Evolutionary conservation across 345 rosid species (phyloP).

Genomic region (Populus ilicifolia): DNA sequence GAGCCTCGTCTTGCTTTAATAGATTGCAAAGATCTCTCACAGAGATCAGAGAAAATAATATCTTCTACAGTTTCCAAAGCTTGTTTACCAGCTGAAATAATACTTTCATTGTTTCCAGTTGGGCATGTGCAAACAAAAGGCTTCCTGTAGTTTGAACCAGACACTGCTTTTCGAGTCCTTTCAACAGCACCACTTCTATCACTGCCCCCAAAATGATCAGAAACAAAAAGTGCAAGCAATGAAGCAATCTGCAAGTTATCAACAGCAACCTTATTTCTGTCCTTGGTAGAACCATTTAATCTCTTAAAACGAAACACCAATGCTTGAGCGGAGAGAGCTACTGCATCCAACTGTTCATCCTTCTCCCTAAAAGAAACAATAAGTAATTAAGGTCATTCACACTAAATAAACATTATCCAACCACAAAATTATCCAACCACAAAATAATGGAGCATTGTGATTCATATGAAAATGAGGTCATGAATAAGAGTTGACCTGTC

Average conservation of each 20-base stretch:
- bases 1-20: slow-evolving; percentile 65
- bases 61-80: slow-evolving; percentile 42
- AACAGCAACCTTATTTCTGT: slow-evolving; percentile 29
- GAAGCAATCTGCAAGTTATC: slow-evolving; percentile 65
- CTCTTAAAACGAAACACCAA: slow-evolving; percentile 56
- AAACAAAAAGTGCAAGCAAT: slow-evolving; percentile 86
- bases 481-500: slow-evolving; percentile 58
- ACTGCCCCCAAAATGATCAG: slow-evolving; percentile 98
- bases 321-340: slow-evolving; percentile 63
- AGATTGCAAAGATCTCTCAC: slow-evolving; percentile 72
- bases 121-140: slow-evolving; percentile 93
- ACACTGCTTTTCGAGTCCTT: slow-evolving; percentile 65
- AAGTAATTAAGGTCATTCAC: not conserved
- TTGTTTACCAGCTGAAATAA: slow-evolving; percentile 34
- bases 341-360: slow-evolving; percentile 89
- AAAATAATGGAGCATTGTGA: not conserved
- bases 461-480: not conserved
- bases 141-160: slow-evolving; percentile 76
- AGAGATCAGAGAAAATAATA: slow-evolving; percentile 55
- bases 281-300: slow-evolving; percentile 42
- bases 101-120: slow-evolving; percentile 56
- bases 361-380: slow-evolving; percentile 42
- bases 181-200: slow-evolving; percentile 63
- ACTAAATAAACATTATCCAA: not conserved
- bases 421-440: not conserved